Percentiles rank a stretch among this genome's conserved stretches.
Evolutionary conservation across 768 basidiomycete genomes (phyloP).

Genomic region (Rhizopogon salebrosus): DNA sequence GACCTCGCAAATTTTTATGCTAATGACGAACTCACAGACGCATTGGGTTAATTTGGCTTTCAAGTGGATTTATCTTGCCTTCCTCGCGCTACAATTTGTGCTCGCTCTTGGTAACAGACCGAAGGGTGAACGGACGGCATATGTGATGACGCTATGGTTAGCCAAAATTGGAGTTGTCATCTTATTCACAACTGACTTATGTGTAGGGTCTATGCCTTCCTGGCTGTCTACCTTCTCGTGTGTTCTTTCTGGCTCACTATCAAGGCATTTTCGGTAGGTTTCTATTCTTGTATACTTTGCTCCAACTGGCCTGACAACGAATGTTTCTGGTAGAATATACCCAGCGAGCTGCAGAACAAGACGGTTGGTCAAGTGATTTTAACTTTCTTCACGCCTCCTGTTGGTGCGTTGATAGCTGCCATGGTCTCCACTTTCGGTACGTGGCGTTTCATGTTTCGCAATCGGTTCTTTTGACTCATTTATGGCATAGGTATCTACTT

Average conservation of each 20-base stretch:
- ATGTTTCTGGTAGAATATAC: conserved; percentile 41
- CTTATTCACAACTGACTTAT: conserved; percentile 5
- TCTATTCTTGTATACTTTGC: neutral
- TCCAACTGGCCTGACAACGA: neutral
- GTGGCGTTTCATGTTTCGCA: conserved; percentile 8
- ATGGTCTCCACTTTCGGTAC: conserved; percentile 83
- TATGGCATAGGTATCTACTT: conserved; percentile 64
- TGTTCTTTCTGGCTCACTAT: conserved; percentile 85
- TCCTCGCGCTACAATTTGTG: conserved; percentile 79
- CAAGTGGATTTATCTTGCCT: conserved; percentile 84
- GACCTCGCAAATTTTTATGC: neutral
- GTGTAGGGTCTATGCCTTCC: conserved; percentile 75
- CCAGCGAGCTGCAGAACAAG: conserved; percentile 43
- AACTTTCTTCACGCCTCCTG: conserved; percentile 68
- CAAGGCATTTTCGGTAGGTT: conserved; percentile 66
- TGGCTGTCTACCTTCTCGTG: conserved; percentile 79
- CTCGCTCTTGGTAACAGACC: conserved; percentile 78
- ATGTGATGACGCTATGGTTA: conserved; percentile 68
- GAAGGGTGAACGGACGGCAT: conserved; percentile 78
- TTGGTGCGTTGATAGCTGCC: conserved; percentile 80
- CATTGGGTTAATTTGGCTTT: conserved; percentile 82
- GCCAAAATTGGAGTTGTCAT: neutral
- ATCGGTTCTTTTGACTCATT: conserved; percentile 7
- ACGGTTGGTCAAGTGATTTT: conserved; percentile 43
- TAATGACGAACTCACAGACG: conserved; percentile 44